phyloP scores from a whole-genome alignment of 768 basidiomycete genomes.

The Lentinula lateritia region DNA sequence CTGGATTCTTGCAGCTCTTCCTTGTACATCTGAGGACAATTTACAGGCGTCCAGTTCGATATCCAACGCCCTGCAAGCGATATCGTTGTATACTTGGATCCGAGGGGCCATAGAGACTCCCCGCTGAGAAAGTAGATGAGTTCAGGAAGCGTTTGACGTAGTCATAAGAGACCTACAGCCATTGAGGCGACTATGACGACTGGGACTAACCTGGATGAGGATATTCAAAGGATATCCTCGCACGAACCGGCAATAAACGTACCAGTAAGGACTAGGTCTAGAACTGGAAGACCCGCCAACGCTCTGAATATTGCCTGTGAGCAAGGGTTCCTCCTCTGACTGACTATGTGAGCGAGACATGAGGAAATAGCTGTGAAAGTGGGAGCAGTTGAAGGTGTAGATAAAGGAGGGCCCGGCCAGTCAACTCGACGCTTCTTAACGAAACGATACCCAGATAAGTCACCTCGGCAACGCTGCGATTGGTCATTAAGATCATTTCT shows the following conservation, averaged over 20 bases:
- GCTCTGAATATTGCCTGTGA: neutral
- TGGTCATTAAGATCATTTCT: neutral
- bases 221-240: neutral
- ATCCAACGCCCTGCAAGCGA: slow-evolving; percentile 59
- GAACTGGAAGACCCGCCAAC: slow-evolving; percentile 9
- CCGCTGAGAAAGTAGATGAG: slow-evolving; percentile 38
- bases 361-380: neutral
- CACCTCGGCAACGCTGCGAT: neutral
- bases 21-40: slow-evolving; percentile 33
- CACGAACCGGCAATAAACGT: slow-evolving; percentile 9
- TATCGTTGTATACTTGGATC: slow-evolving; percentile 74
- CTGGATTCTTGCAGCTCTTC: slow-evolving; percentile 68
- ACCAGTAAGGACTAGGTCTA: slow-evolving; percentile 43
- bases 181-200: slow-evolving; percentile 62
- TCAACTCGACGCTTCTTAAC: neutral
- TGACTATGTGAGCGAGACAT: neutral
- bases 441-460: neutral
- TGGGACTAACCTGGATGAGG: slow-evolving; percentile 57
- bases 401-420: slow-evolving; percentile 2
- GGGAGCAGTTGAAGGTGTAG: neutral
- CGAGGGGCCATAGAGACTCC: slow-evolving; percentile 77
- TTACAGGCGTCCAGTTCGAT: neutral
- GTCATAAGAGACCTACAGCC: slow-evolving; percentile 40
- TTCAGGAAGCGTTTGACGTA: neutral
- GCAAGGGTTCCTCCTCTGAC: slow-evolving; percentile 6